A percentile compares a stretch with the other conserved stretches of the same genome.
Conservation (phyloP, 306 rosid genomes). For the Trifolium dubium region DNA sequence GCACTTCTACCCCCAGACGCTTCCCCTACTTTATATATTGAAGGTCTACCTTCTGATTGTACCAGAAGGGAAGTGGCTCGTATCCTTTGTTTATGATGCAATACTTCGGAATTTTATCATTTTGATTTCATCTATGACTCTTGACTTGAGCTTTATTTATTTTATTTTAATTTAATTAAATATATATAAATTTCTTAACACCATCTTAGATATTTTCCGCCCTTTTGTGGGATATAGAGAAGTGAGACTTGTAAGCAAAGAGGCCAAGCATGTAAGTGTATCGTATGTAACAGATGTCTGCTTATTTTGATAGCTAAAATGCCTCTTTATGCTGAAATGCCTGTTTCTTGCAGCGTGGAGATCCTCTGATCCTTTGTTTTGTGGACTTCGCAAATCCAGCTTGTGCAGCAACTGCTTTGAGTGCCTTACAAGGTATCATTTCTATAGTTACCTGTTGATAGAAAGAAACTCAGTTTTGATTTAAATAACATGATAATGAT, state of each 20-base stretch:
- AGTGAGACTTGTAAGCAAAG: conserved; percentile 89
- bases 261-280: conserved; percentile 77
- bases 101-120: conserved; percentile 21
- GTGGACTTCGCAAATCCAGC: conserved; percentile 89
- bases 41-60: conserved; percentile 91
- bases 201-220: conserved; percentile 73
- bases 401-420: conserved; percentile 91
- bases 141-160: background rate
- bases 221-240: conserved; percentile 96
- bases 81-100: conserved; percentile 60
- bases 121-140: conserved; percentile 23
- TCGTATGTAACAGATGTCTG: conserved; percentile 9
- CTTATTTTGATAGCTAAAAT: conserved; percentile 28
- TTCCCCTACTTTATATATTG: conserved; percentile 84
- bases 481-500: background rate
- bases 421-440: conserved; percentile 82
- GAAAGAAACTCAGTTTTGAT: conserved; percentile 16
- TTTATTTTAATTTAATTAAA: background rate
- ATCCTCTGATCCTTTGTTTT: conserved; percentile 87
- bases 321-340: conserved; percentile 35
- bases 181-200: conserved; percentile 47
- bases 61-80: conserved; percentile 86
- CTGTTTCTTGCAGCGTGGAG: conserved; percentile 74
- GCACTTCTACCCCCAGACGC: conserved; percentile 88
- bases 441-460: conserved; percentile 25